Evolutionary conservation across 164 flowering plant species (phyloP).

Genomic region (Chimonanthus salicifolius): DNA sequence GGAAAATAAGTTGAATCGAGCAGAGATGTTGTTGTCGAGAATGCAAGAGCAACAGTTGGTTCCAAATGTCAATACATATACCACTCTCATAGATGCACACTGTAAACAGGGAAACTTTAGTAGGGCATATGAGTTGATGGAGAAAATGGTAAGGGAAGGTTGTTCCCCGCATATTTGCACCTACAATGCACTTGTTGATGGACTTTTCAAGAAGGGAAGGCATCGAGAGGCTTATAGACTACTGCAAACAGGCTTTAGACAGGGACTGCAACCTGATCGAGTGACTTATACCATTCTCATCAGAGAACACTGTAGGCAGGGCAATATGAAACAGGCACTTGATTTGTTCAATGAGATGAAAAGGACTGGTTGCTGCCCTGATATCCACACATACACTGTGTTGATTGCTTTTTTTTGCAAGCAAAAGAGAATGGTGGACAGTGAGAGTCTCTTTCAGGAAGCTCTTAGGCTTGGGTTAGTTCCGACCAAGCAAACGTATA

Average conservation of each 20-base stretch:
- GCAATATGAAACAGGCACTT: constrained; percentile 36
- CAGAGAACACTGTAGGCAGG: constrained; percentile 46
- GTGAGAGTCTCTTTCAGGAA: constrained; percentile 57
- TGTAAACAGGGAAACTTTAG: constrained; percentile 62
- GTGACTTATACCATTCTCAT: constrained; percentile 78
- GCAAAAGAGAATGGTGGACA: constrained; percentile 53
- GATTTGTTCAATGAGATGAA: constrained; percentile 53
- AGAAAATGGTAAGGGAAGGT: constrained; percentile 52
- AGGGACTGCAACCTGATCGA: constrained; percentile 56
- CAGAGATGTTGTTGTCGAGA: constrained; percentile 72
- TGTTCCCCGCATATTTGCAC: constrained; percentile 58
- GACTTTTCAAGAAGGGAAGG: constrained; percentile 67
- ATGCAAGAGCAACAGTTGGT: constrained; percentile 77
- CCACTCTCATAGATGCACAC: constrained; percentile 72
- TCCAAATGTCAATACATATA: constrained; percentile 75
- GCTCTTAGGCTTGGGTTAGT: constrained; percentile 46
- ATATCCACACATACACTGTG: constrained; percentile 61
- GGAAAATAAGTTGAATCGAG: constrained; percentile 71
- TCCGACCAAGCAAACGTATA: constrained; percentile 79
- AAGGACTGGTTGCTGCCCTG: constrained; percentile 51
- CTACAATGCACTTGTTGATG: constrained; percentile 61
- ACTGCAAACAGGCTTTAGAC: constrained; percentile 28
- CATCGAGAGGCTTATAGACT: constrained; percentile 49
- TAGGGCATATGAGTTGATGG: constrained; percentile 69
- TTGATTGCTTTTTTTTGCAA: constrained; percentile 62